Percentiles rank a stretch among this genome's conserved stretches.
phyloP scores from a whole-genome alignment of 176 grass and related monocot species.

The Oropetium thomaeum region DNA sequence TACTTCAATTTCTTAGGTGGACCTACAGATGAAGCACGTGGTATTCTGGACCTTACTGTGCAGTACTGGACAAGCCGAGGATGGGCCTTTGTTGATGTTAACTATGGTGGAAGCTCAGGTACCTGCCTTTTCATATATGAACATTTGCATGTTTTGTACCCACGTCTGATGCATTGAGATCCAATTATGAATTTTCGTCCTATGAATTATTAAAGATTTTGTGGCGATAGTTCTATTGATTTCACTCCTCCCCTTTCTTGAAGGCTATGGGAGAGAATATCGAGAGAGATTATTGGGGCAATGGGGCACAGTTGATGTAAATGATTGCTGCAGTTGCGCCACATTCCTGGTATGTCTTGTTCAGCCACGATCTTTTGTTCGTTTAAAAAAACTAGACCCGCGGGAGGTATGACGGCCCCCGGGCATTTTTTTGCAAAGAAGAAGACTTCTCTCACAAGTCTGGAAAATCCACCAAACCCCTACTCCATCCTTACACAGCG shows the following conservation, averaged over 20 bases:
- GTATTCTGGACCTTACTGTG: constrained; percentile 67
- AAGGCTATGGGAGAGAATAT: constrained; percentile 87
- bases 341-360: constrained; percentile 64
- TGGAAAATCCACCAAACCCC: no score
- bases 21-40: constrained; percentile 74
- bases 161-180: constrained; percentile 18
- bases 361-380: no score
- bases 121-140: no score
- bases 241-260: constrained; percentile 26
- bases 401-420: no score
- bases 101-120: constrained; percentile 95
- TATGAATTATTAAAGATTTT: background rate
- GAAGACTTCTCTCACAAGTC: no score
- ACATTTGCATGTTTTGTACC: constrained; percentile 3
- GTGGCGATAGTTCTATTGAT: background rate
- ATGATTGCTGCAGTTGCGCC: constrained; percentile 86
- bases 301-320: constrained; percentile 83
- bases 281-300: constrained; percentile 76
- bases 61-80: constrained; percentile 95
- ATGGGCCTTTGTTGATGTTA: constrained; percentile 92
- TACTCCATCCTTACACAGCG: no score
- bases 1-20: constrained; percentile 47
- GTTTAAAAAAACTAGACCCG: no score
- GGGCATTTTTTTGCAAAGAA: no score
- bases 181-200: background rate